Evolutionary conservation across 2,329 filamentous ascomycete species (phyloP).

Genomic region (Akanthomyces dipterigenus): DNA sequence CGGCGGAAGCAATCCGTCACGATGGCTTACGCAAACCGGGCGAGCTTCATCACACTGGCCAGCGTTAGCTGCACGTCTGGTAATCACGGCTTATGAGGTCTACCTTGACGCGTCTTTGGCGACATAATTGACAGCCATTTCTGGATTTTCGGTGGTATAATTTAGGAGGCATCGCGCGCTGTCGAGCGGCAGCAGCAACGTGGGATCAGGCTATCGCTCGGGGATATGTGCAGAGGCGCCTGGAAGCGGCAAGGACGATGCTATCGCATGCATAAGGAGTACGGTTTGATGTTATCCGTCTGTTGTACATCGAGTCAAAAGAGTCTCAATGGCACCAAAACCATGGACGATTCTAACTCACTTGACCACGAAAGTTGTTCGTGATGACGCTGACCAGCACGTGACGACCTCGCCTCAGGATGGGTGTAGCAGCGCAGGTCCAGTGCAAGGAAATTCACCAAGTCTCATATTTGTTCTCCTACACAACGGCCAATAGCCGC

Average conservation of each 20-base stretch:
- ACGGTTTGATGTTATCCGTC: neutral
- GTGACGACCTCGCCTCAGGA: neutral
- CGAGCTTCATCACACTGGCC: constrained; percentile 18
- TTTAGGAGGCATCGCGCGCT: constrained; percentile 16
- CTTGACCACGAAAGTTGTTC: neutral
- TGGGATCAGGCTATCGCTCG: neutral
- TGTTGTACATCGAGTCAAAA: neutral
- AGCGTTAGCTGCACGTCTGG: neutral
- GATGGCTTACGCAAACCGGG: constrained; percentile 17
- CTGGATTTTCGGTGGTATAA: constrained; percentile 25
- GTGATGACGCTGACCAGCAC: neutral
- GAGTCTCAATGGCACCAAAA: neutral
- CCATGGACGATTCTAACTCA: neutral
- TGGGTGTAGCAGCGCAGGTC: neutral
- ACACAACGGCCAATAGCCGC: neutral
- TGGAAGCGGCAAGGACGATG: neutral
- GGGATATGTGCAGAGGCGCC: neutral
- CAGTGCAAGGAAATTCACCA: neutral
- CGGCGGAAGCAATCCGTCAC: neutral
- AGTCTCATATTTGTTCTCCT: neutral
- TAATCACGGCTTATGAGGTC: neutral
- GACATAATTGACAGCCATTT: constrained; percentile 22
- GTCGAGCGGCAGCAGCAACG: neutral
- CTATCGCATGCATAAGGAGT: neutral
- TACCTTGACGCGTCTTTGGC: constrained; percentile 23